Conservation (phyloP, 768 basidiomycete species). For the Serendipita sp. region DNA sequence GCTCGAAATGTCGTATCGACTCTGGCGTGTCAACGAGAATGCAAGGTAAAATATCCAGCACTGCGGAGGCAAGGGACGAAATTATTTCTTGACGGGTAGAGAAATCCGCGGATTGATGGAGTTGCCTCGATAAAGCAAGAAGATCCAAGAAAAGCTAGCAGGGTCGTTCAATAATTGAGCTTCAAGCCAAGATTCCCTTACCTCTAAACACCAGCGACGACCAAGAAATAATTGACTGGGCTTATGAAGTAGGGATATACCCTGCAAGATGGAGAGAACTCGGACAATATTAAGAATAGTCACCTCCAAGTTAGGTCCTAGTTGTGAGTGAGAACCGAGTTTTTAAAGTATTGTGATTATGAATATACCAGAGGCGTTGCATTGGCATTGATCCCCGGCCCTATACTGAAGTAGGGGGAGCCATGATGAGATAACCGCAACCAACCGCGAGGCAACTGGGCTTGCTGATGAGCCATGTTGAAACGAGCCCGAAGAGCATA, state of each 20-base stretch:
- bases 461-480: conserved; percentile 5
- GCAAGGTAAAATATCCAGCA: conserved; percentile 74
- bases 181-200: conserved; percentile 18
- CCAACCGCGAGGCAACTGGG: conserved; percentile 51
- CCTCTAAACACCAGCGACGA: conserved; percentile 52
- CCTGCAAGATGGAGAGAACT: conserved; percentile 58
- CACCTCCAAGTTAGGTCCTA: too few relatives aligned
- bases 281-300: conserved; percentile 28
- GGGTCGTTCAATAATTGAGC: background rate
- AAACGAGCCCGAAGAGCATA: conserved; percentile 22
- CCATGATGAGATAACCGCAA: conserved; percentile 40
- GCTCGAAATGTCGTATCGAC: conserved; percentile 67
- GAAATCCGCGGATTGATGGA: conserved; percentile 23
- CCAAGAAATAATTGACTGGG: conserved; percentile 56
- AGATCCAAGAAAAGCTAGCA: conserved; percentile 54
- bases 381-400: too few relatives aligned
- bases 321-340: too few relatives aligned
- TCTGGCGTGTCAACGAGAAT: conserved; percentile 72
- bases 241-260: conserved; percentile 51
- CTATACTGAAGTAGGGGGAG: conserved; percentile 16
- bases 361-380: too few relatives aligned
- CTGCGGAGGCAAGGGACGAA: conserved; percentile 45
- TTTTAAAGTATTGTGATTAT: too few relatives aligned
- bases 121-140: conserved; percentile 52
- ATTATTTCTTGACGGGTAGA: conserved; percentile 8